phyloP scores from a whole-genome alignment of 257 asterid species.

The Solanum clarkiae region DNA sequence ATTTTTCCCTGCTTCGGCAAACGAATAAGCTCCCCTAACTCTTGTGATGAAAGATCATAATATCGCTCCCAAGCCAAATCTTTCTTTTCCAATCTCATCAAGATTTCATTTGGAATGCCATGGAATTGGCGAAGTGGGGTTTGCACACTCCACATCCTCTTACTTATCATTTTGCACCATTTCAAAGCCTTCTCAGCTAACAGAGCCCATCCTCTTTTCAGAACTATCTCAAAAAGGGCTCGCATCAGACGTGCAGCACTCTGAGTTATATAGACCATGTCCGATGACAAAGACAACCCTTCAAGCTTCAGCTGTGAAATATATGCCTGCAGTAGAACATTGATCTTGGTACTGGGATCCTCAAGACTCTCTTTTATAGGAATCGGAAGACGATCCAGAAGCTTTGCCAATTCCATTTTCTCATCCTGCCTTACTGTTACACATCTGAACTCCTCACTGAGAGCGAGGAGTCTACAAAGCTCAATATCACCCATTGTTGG shows the following conservation, averaged over 20 bases:
- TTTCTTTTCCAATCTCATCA: constrained; percentile 23
- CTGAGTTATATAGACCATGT: constrained; percentile 34
- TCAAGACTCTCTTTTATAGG: constrained; percentile 31
- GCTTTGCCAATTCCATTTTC: constrained; percentile 30
- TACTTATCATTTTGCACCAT: constrained; percentile 33
- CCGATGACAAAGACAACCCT: constrained; percentile 28
- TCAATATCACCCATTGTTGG: constrained; percentile 34
- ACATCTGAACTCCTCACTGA: constrained; percentile 30
- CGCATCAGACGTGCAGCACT: constrained; percentile 35
- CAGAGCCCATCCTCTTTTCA: constrained; percentile 30
- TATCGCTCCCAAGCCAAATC: constrained; percentile 29
- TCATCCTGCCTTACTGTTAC: constrained; percentile 34
- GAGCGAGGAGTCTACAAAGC: constrained; percentile 29
- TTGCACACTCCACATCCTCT: constrained; percentile 34
- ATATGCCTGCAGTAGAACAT: constrained; percentile 28
- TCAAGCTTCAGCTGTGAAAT: constrained; percentile 30
- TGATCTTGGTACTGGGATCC: constrained; percentile 34
- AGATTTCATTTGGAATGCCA: constrained; percentile 28
- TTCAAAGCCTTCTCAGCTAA: constrained; percentile 27
- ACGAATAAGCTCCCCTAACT: constrained; percentile 20
- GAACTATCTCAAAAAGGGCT: constrained; percentile 25
- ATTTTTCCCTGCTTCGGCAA: constrained; percentile 19
- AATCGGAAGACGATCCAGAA: constrained; percentile 22
- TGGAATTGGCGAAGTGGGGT: constrained; percentile 33
- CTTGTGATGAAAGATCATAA: constrained; percentile 26